phyloP scores from a whole-genome alignment of 139 green algal genomes.

The Chlorella sp. region DNA sequence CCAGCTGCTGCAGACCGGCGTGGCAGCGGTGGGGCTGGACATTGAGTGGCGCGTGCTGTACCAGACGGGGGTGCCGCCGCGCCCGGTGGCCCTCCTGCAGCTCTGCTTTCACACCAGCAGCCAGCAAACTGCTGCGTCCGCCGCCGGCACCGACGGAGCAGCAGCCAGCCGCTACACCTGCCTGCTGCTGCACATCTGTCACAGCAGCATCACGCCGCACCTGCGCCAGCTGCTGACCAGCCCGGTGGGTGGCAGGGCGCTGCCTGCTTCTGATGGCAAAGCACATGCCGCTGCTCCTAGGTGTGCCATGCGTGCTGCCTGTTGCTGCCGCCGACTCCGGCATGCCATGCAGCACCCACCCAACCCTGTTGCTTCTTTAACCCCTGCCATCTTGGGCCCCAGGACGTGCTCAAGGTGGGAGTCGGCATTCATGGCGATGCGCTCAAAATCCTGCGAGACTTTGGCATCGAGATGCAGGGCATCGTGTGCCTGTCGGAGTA shows the following conservation, averaged over 20 bases:
- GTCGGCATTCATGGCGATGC: conserved; percentile 54
- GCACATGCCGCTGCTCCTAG: too few relatives aligned
- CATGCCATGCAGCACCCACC: neutral
- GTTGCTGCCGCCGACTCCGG: too few relatives aligned
- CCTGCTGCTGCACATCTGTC: conserved; percentile 54
- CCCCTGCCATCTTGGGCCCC: neutral
- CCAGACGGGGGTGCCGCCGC: conserved; percentile 22
- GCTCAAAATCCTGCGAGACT: conserved; percentile 60
- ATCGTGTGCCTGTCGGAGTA: conserved; percentile 55
- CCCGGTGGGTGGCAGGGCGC: neutral
- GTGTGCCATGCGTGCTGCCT: too few relatives aligned
- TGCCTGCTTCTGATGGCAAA: too few relatives aligned
- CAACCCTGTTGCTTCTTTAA: neutral
- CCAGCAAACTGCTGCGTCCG: too few relatives aligned
- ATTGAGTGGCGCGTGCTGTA: conserved; percentile 61
- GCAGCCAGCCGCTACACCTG: conserved; percentile 28
- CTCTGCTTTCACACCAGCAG: conserved; percentile 34
- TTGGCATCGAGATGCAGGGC: conserved; percentile 47
- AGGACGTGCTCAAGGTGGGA: conserved; percentile 56
- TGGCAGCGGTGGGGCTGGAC: conserved; percentile 55
- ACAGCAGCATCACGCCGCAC: conserved; percentile 37
- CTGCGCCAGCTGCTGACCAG: conserved; percentile 42
- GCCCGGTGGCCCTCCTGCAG: conserved; percentile 44
- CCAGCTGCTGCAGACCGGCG: conserved; percentile 11
- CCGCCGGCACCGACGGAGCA: neutral